A percentile compares a stretch with the other conserved stretches of the same genome.
phyloP scores from a whole-genome alignment of 805 yeast species.

The Kluyveromyces wickerhamii region DNA sequence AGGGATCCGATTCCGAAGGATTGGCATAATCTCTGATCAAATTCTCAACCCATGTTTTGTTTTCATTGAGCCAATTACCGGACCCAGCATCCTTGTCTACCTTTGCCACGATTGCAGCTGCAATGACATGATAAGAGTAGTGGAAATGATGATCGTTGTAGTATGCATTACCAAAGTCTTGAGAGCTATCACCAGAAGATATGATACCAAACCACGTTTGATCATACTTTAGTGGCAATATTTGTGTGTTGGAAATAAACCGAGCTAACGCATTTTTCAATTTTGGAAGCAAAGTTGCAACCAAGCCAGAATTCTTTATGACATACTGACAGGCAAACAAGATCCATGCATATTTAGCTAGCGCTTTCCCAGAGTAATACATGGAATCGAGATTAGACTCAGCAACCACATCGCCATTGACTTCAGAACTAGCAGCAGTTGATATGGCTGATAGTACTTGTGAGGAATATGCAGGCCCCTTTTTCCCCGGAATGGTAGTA shows the following conservation, averaged over 20 bases:
- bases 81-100: conserved; percentile 40
- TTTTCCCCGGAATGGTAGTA: conserved; percentile 28
- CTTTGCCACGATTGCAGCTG: conserved; percentile 54
- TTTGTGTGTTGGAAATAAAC: conserved; percentile 63
- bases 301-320: conserved; percentile 45
- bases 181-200: conserved; percentile 51
- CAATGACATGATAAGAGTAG: conserved; percentile 66
- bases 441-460: conserved; percentile 26
- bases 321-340: conserved; percentile 64
- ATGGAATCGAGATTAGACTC: conserved; percentile 65
- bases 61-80: conserved; percentile 45
- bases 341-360: conserved; percentile 87
- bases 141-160: conserved; percentile 76
- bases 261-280: conserved; percentile 62
- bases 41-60: conserved; percentile 45
- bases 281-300: conserved; percentile 44
- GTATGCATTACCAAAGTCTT: conserved; percentile 66
- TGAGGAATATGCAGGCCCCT: conserved; percentile 21
- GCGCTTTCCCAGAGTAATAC: conserved; percentile 81
- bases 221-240: conserved; percentile 70
- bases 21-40: conserved; percentile 63
- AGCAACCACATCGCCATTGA: conserved; percentile 34
- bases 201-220: conserved; percentile 70
- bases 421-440: conserved; percentile 31
- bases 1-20: conserved; percentile 44